Conservation (phyloP, 2,329 filamentous ascomycete species). For the Leptographium lundbergii region DNA sequence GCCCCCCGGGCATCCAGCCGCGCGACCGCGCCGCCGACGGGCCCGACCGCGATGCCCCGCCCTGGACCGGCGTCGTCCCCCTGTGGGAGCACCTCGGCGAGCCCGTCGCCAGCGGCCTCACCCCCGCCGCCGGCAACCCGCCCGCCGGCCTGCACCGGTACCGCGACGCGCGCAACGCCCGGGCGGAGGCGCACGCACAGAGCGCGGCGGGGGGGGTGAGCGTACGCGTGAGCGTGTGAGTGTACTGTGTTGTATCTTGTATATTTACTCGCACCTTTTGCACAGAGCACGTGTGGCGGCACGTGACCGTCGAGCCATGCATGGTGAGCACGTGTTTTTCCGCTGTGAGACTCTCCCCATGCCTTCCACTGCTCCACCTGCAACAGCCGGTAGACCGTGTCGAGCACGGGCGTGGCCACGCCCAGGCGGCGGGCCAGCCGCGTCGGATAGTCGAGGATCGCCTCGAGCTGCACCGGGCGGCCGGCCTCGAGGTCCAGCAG, state of each 20-base stretch:
- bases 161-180: constrained; percentile 4
- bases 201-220: constrained; percentile 3
- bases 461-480: constrained; percentile 19
- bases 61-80: constrained; percentile 11
- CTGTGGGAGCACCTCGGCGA: constrained; percentile 12
- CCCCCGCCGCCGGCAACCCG: constrained; percentile 3
- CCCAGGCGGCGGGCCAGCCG: constrained; percentile 11
- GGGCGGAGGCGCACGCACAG: constrained; percentile 3
- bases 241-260: too few species aligned
- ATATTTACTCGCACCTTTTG: constrained; percentile 7
- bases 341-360: background rate
- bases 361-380: constrained; percentile 10
- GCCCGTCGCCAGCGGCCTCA: constrained; percentile 9
- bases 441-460: constrained; percentile 22
- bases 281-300: constrained; percentile 9
- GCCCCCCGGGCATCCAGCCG: constrained; percentile 9
- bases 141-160: constrained; percentile 4
- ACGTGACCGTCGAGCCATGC: constrained; percentile 9
- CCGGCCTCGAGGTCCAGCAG: constrained; percentile 18
- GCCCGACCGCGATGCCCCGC: constrained; percentile 2
- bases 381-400: constrained; percentile 7
- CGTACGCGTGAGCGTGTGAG: too few species aligned
- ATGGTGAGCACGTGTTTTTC: constrained; percentile 5
- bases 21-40: constrained; percentile 8
- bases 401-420: constrained; percentile 5